phyloP scores from a whole-genome alignment of 768 basidiomycete species.

The Pisolithus albus region DNA sequence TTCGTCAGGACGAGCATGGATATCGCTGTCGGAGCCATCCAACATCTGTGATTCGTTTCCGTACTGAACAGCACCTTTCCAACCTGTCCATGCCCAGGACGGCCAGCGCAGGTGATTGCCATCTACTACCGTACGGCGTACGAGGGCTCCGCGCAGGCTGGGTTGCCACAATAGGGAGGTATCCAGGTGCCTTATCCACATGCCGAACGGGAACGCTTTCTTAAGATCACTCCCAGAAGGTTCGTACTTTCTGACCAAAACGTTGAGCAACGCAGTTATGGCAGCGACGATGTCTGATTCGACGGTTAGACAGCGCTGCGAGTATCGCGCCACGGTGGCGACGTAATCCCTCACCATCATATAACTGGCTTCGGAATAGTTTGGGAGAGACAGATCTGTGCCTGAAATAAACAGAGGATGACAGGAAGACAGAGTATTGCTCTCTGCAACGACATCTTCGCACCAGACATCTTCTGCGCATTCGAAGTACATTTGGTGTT shows the following conservation, averaged over 20 bases:
- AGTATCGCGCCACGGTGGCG: constrained; percentile 7
- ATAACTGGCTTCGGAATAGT: background rate
- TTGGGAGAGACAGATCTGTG: background rate
- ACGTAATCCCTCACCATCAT: background rate
- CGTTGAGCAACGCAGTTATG: constrained; percentile 6
- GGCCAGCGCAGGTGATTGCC: constrained; percentile 6
- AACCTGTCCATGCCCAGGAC: constrained; percentile 23
- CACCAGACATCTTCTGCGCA: constrained; percentile 2
- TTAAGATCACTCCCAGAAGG: background rate
- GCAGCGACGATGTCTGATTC: constrained; percentile 13
- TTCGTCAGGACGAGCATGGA: constrained; percentile 6
- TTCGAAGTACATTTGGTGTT: constrained; percentile 15
- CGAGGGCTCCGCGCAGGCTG: constrained; percentile 3
- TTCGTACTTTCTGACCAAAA: background rate
- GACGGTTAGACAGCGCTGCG: constrained; percentile 8
- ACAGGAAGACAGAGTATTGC: background rate
- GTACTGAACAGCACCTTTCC: constrained; percentile 15
- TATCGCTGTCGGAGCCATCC: background rate
- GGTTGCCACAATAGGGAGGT: constrained; percentile 19
- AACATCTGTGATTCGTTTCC: constrained; percentile 2
- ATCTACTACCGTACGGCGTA: constrained; percentile 4
- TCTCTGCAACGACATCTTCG: background rate
- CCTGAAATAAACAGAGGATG: background rate
- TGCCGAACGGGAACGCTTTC: constrained; percentile 9
- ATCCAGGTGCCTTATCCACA: constrained; percentile 11